Base-by-base conservation (phyloP, 2,329 filamentous ascomycete genomes). In the Colletotrichum paranaense region DNA sequence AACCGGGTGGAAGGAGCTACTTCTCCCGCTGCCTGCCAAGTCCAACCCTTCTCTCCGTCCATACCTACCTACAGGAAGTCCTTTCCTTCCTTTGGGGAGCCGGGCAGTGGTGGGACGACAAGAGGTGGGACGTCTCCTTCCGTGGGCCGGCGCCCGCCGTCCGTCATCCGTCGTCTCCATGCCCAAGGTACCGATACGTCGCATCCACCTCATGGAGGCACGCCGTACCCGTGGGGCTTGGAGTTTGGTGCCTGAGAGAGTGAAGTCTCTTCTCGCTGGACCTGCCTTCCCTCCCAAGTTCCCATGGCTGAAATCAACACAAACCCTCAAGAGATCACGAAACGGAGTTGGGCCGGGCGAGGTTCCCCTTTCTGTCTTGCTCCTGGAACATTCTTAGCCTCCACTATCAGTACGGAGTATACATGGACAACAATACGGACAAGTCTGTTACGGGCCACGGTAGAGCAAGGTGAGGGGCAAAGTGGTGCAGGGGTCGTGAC, bases 61-160 rank as follows among this genome's bases (percentile, higher is more conserved):
- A 32, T 32, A 32, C 30, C 30, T 32, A 32, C 30, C 30, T 32
- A 11, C 30, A 6, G 35, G 14, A 42, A 8, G 24, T 8, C 35
- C 22, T 16, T 32, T 32, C 9, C 46, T 65, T 46, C 65, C 49
- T 68, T 30, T 52, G 30, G 58, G 58, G 58, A 19, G 58, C 28
- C 57, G 24, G 58, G n/a, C 57, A 55, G 55, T 62, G 49, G 68
- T 71, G 68, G 68, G 68, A 72, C 64, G 68, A 68, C 68, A 35
- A 72, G 64, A 49, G 16, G 42, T 49, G 8, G 42, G 42, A 62
- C 57, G 49, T 57, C 68, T 67, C 64, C 49, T 67, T 70, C 68
- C 68, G 55, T 60, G 62, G 26, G 19, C 42, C 19, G 42, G 38
- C 38, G 62, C 22, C 67, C 52, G 67, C 63, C 60, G 57, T 30